phyloP scores from a whole-genome alignment of 2,329 filamentous ascomycete species.

The Sporothrix brunneoviolacea region DNA sequence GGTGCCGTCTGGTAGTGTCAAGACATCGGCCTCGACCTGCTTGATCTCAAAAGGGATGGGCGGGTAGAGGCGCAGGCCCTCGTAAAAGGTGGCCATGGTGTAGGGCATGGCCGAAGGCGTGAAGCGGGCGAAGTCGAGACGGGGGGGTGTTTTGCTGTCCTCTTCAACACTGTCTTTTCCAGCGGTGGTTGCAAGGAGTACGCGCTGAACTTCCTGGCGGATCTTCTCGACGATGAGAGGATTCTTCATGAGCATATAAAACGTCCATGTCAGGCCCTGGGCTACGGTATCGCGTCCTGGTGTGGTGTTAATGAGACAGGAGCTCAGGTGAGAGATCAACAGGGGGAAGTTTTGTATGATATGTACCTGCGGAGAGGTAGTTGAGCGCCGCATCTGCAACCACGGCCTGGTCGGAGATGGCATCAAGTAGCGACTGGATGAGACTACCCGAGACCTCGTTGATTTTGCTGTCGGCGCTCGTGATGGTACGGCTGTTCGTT shows the following conservation, averaged over 20 bases:
- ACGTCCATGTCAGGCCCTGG: conserved; percentile 57
- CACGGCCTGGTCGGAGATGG: conserved; percentile 46
- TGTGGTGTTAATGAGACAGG: conserved; percentile 3
- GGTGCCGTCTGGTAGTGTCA: conserved; percentile 53
- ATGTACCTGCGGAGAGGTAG: conserved; percentile 52
- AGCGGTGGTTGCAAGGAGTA: conserved; percentile 17
- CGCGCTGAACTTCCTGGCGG: conserved; percentile 33
- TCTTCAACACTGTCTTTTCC: no score
- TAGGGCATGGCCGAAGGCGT: conserved; percentile 45
- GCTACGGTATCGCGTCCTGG: conserved; percentile 57
- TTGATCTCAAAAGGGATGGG: conserved; percentile 62
- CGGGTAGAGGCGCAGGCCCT: conserved; percentile 54
- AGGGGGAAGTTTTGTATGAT: no score
- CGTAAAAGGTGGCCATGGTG: conserved; percentile 55
- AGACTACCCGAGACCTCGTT: conserved; percentile 46
- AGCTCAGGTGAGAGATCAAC: neutral
- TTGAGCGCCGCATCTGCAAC: conserved; percentile 60
- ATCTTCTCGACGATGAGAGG: conserved; percentile 34
- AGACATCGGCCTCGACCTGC: conserved; percentile 42
- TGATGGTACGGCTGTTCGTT: neutral
- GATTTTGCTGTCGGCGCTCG: conserved; percentile 22
- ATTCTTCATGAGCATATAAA: conserved; percentile 53
- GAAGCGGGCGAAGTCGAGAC: conserved; percentile 28
- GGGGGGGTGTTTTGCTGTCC: no score
- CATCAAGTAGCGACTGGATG: conserved; percentile 53